phyloP scores from a whole-genome alignment of 441 rosid genomes.

The Omphalea diandra region DNA sequence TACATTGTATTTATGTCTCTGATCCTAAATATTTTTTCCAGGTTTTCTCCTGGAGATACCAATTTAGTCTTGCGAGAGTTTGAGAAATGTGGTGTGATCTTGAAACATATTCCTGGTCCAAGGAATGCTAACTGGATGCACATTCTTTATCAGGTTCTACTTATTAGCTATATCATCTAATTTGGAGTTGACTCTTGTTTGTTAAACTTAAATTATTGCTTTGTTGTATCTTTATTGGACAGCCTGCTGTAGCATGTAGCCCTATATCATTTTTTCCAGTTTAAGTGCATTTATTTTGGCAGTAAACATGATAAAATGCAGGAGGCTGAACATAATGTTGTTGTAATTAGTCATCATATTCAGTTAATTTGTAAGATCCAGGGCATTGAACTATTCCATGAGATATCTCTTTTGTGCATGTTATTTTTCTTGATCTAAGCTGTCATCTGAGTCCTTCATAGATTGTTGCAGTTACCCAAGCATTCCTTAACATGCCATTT shows the following conservation, averaged over 20 bases:
- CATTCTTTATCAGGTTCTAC: slow-evolving; percentile 81
- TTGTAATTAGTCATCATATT: too few relatives aligned
- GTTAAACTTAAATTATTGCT: neutral
- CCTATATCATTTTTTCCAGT: neutral
- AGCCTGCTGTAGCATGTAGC: neutral
- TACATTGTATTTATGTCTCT: slow-evolving; percentile 2
- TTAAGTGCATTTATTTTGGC: slow-evolving; percentile 1
- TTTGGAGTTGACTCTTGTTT: neutral
- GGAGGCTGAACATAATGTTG: too few relatives aligned
- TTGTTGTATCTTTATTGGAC: neutral
- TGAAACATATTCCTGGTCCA: slow-evolving; percentile 95
- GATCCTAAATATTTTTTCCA: slow-evolving; percentile 34
- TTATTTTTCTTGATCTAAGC: too few relatives aligned
- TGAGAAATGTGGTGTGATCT: slow-evolving; percentile 83
- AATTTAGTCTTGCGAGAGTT: slow-evolving; percentile 88
- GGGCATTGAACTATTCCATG: too few relatives aligned
- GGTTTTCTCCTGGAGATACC: slow-evolving; percentile 86
- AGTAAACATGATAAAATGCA: too few relatives aligned
- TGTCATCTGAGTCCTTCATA: too few relatives aligned
- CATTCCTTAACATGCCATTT: too few relatives aligned
- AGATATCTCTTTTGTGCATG: too few relatives aligned
- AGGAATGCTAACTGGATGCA: slow-evolving; percentile 97
- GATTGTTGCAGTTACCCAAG: too few relatives aligned
- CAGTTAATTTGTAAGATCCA: too few relatives aligned
- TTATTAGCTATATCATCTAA: slow-evolving; percentile 8